A percentile compares a stretch with the other conserved stretches of the same genome.
Conservation (phyloP, 225 moss, liverwort and hornwort genomes). For the Neckera pumila region DNA sequence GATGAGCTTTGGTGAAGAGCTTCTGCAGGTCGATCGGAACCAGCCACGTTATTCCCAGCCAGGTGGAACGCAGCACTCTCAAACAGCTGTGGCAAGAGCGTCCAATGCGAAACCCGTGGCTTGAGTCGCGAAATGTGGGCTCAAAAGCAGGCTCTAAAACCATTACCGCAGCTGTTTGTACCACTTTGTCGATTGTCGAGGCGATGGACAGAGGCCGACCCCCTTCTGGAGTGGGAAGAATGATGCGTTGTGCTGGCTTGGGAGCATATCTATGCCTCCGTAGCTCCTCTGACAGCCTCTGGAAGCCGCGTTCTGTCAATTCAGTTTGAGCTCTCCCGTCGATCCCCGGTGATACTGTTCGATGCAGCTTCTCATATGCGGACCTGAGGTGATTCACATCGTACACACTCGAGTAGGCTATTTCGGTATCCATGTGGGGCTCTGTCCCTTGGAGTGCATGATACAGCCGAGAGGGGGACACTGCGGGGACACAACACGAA, state of each 20-base stretch:
- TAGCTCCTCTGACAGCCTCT: conserved; percentile 38
- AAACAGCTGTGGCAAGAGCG: conserved; percentile 43
- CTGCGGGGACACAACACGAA: background rate
- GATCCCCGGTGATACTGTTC: conserved; percentile 46
- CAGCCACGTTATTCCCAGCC: conserved; percentile 43
- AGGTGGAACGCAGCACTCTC: conserved; percentile 19
- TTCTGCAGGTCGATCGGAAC: conserved; percentile 29
- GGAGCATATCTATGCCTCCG: conserved; percentile 41
- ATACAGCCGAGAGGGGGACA: background rate
- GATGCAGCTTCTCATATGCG: conserved; percentile 30
- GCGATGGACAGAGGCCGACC: conserved; percentile 41
- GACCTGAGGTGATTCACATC: conserved; percentile 23
- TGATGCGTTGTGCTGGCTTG: conserved; percentile 37
- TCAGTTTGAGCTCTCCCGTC: conserved; percentile 48
- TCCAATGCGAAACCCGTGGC: conserved; percentile 35
- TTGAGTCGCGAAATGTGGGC: conserved; percentile 33
- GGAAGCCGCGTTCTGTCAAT: conserved; percentile 44
- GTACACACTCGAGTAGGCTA: conserved; percentile 28
- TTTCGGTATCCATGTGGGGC: background rate
- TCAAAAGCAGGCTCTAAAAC: conserved; percentile 29
- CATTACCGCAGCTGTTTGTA: conserved; percentile 26
- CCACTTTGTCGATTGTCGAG: conserved; percentile 53
- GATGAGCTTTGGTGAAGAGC: conserved; percentile 33
- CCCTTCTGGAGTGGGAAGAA: conserved; percentile 37
- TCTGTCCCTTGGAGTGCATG: conserved; percentile 8